phyloP scores from a whole-genome alignment of 2,329 filamentous ascomycete genomes.

The Davidsoniella virescens region DNA sequence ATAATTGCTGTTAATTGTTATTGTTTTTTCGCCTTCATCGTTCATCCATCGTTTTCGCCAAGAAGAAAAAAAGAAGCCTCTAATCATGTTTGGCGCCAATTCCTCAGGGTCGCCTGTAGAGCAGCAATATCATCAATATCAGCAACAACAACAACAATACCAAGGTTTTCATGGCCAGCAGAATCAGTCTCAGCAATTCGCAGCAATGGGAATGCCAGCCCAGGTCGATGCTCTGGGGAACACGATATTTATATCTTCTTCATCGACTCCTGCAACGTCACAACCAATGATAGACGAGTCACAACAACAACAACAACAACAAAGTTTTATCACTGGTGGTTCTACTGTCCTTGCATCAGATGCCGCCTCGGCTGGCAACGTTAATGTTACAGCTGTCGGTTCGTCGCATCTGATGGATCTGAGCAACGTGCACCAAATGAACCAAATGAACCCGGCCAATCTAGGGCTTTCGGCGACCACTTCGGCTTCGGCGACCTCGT shows the following conservation, averaged over 20 bases:
- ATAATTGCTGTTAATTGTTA: too few species aligned
- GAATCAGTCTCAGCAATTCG: not conserved
- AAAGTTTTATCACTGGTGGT: too few species aligned
- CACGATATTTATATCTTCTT: constrained; percentile 3
- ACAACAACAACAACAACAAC: not conserved
- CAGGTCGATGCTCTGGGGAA: constrained; percentile 9
- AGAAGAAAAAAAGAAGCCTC: not conserved
- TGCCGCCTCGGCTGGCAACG: not conserved
- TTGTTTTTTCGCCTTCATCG: too few species aligned
- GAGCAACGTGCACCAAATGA: not conserved
- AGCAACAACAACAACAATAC: not conserved
- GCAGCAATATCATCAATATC: not conserved
- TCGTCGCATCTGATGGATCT: not conserved
- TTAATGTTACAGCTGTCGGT: not conserved
- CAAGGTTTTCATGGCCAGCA: not conserved
- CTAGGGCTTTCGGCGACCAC: constrained; percentile 5
- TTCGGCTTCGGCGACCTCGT: constrained; percentile 4
- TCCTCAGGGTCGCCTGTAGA: too few species aligned
- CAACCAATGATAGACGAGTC: not conserved
- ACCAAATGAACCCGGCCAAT: not conserved
- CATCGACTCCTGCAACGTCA: not conserved
- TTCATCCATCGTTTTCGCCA: too few species aligned
- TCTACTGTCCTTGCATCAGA: not conserved
- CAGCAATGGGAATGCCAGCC: constrained; percentile 5
- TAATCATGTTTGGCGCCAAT: not conserved